These are phyloP conservation scores for Schrenkiella parvula DNA, from an alignment of 345 rosid species.

Conservation along the genomic window DNA sequence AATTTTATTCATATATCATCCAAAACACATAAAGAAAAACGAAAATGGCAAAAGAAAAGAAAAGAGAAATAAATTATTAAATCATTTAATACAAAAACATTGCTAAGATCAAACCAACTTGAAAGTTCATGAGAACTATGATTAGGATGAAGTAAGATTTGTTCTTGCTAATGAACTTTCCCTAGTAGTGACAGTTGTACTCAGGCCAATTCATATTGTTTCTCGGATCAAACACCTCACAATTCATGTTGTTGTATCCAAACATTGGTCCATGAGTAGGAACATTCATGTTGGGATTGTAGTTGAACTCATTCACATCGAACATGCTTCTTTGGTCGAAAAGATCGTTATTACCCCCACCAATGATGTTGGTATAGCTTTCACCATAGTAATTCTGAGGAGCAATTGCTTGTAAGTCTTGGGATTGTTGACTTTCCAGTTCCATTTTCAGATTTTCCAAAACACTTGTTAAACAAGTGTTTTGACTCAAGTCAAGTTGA, in stretches of 20 bases:
- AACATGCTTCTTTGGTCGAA: background rate
- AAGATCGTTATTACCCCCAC: background rate
- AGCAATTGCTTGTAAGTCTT: background rate
- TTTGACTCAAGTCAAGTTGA: constrained; percentile 32
- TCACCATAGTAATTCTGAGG: background rate
- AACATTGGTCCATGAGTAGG: background rate
- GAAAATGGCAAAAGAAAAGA: no score
- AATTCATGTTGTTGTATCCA: background rate
- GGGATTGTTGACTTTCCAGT: constrained; percentile 21
- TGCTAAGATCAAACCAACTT: no score
- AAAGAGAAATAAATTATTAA: no score
- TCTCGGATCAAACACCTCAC: background rate
- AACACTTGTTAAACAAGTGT: constrained; percentile 26
- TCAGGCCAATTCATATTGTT: background rate
- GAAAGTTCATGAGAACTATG: no score
- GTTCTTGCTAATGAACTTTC: no score
- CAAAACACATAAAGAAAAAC: no score
- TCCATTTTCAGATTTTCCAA: constrained; percentile 38
- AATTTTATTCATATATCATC: no score
- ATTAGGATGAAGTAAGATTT: no score
- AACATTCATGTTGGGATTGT: background rate
- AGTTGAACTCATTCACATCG: background rate
- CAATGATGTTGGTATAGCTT: background rate
- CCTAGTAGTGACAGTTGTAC: background rate
- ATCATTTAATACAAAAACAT: no score